Base-by-base conservation (phyloP, 2,329 filamentous ascomycete species). In the Nemania sp. region DNA sequence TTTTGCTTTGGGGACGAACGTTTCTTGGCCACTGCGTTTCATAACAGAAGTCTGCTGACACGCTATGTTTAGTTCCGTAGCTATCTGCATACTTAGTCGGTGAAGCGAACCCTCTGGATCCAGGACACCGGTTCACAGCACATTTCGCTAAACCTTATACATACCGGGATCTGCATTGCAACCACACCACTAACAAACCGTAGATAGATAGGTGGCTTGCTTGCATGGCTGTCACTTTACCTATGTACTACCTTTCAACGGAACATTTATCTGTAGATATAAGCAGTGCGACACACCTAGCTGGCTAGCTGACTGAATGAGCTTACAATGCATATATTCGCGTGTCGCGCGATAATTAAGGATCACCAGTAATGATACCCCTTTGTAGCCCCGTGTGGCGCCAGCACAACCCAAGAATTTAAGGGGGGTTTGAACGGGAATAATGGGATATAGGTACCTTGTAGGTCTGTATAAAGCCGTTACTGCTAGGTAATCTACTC, bases 161-260 rank as follows among this genome's bases (percentile, higher is more conserved):
- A 27, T 56, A 49, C 61, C 49, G 49, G 56, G 61, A 63, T 57
- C 52, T 56, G 52, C 61, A 62, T 8, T 24, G 61, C 52, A 56
- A 26, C 22, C 20, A 35, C 20, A 38, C 27, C 35, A 24, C 27
- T 52, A n/a, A n/a, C 6, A 38, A 22, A 45, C 27, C 11, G 43
- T 32, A 32, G 35, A 49, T 45, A 32, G 24, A 18, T 10, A n/a
- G 26, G 26, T n/a, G 22, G 41, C n/a, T 18, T 45, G n/a, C 41
- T 35, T 35, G 32, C 32, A 7, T 35, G 2, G 6, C 32, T 35
- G 32, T 35, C 32, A 35, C 32, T 11, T 8, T 11, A 35, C n/a
- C n/a, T n/a, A n/a, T n/a, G n/a, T n/a, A 35, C 7, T 11, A 8
- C 32, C 32, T 35, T 11, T 35, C 32, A 35, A 35, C 11, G 32